Base-by-base conservation (phyloP, 345 rosid genomes). In the Ceriops decandra region DNA sequence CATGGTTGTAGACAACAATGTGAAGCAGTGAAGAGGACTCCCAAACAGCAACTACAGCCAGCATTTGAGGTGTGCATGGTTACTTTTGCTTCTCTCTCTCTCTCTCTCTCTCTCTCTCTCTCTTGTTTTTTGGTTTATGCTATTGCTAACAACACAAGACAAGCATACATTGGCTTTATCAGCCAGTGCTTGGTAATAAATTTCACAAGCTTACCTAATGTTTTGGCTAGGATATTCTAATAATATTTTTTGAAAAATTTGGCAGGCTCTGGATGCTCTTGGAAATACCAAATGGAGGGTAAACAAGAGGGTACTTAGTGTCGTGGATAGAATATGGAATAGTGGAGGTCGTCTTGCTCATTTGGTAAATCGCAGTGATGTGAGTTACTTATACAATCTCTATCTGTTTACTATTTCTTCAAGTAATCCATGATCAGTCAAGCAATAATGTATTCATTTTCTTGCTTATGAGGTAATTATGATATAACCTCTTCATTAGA, bases 1-100 rank as follows among this genome's bases (percentile, higher is more conserved):
- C 99, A 88, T 81, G 99, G 99, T 74, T 82, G 86, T 68, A 92
- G 75, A 66, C 90, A 84, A 75, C 99, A 95, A 73, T 83, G 97
- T 60, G 88, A 88, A 63, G 90, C 93, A 20, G 74, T 91, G 62
- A 88, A 77, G 82, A 80, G 79, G 60, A 71, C 90, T 42, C 85
- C 96, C 52, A 78, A 70, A 77, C 73, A 72, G 72, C 93, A 91
- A 83, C 85, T 95, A 66, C 76, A 81, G 57, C 88, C 84, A 69
- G 84, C 92, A 68, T 95, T 86, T 82, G 88, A 95, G 98, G 99
- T 91, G 46, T 76, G 46, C 20, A 52, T 49, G 28, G 32, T 52
- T 52, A 21, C 13, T 27, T 46, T 21, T 35, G 28, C 46, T 0
- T 16, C 71, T 10, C 69, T 24, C 49, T 0, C 65, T 52, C 15